Conservation (phyloP, 2,329 filamentous ascomycete genomes). For the Paraconiothyrium sp. region DNA sequence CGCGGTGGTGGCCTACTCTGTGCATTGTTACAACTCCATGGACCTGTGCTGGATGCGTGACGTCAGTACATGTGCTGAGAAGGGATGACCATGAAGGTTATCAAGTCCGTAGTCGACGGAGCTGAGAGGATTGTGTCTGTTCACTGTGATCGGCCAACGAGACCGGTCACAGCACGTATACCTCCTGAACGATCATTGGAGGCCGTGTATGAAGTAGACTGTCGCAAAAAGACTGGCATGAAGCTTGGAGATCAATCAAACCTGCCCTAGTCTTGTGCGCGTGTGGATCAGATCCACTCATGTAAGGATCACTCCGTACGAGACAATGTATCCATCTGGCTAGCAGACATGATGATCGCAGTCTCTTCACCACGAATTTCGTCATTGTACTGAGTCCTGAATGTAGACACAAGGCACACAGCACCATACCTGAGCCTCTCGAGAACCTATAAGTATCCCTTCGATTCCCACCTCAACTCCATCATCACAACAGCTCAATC, state of each 20-base stretch:
- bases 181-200: background rate
- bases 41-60: background rate
- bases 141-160: background rate
- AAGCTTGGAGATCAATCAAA: background rate
- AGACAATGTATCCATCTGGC: background rate
- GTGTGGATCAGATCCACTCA: background rate
- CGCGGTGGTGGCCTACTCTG: background rate
- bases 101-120: background rate
- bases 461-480: background rate
- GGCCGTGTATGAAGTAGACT: background rate
- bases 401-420: background rate
- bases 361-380: background rate
- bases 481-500: slow-evolving; percentile 15
- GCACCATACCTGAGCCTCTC: background rate
- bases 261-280: background rate
- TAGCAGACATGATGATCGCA: background rate
- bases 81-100: background rate
- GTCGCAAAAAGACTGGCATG: background rate
- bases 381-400: background rate
- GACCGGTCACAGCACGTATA: background rate
- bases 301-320: background rate
- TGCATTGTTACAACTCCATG: background rate
- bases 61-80: background rate
- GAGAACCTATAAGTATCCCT: slow-evolving; percentile 8
- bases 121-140: background rate